These are phyloP conservation scores for Leccinum griseonigrum DNA, from an alignment of 1,284 basidiomycete genomes.

Conservation along the genomic window DNA sequence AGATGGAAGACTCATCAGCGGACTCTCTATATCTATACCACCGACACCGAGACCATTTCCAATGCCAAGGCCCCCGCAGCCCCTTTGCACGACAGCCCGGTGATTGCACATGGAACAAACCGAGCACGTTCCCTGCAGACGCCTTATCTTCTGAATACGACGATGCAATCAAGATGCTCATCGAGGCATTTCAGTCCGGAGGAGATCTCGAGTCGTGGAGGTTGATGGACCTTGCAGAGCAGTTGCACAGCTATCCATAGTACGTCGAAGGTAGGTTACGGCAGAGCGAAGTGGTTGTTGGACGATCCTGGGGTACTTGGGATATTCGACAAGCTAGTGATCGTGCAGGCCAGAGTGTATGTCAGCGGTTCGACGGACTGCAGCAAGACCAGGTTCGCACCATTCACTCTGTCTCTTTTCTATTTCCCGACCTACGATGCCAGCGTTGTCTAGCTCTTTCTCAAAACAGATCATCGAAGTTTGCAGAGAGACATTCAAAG, in stretches of 20 bases:
- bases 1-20: background rate
- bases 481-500: conserved; percentile 14
- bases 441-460: conserved; percentile 20
- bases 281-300: conserved; percentile 29
- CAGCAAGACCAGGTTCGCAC: conserved; percentile 37
- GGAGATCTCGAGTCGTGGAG: conserved; percentile 40
- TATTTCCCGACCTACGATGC: background rate
- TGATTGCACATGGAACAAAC: conserved; percentile 29
- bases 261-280: conserved; percentile 20
- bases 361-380: conserved; percentile 42
- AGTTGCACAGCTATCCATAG: conserved; percentile 22
- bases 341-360: conserved; percentile 42
- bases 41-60: background rate
- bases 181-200: conserved; percentile 38
- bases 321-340: conserved; percentile 49
- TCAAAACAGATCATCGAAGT: conserved; percentile 28
- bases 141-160: conserved; percentile 36
- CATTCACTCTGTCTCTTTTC: background rate
- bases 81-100: background rate
- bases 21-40: background rate
- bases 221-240: conserved; percentile 39
- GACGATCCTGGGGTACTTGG: conserved; percentile 46
- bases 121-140: conserved; percentile 39
- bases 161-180: conserved; percentile 39
- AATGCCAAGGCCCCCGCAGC: background rate